Evolutionary conservation across 2,329 filamentous ascomycete genomes (phyloP), one percentile per base, ranked within the genome.

Genomic region (Diplodia seriata): DNA sequence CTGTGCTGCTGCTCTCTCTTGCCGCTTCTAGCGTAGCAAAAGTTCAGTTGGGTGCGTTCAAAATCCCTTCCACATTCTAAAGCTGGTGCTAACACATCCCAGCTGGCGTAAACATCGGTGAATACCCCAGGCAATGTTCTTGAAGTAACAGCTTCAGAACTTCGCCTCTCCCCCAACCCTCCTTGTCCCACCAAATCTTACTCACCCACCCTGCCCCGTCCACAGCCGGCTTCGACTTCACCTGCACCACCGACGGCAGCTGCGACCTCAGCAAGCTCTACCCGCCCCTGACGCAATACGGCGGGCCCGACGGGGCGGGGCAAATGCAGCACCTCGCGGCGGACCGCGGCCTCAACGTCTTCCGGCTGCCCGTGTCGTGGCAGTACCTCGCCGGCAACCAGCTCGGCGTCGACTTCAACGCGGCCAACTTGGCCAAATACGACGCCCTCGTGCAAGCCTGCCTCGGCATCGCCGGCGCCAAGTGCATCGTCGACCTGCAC

Each of bases 171-270:
- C 26, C 26, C 26, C 26, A 26, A 26, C 26, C 26, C 26, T 26
- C 26, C 3, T 26, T 26, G 26, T 4, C 26, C 26, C 26, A 26
- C 3, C 26, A 26, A 26, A 1, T 26, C 26, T 26, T 26, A 26
- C 26, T 26, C 26, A 26, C 26, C 26, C 26, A 26, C 26, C 26
- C 4, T 26, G 26, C 26, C 26, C 26, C 26, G 3, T 76, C 76
- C 71, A 76, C 77, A 61, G 71, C 69, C 12, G 76, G 76, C 31
- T 74, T 77, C 56, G 76, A 78, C 66, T 78, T 78, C 56, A 76
- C 76, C 55, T 75, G 73, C 66, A 69, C 70, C 14, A 83, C 79
- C 4, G 76, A 79, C 70, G 81, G 82, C 20, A 78, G 72, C 33
- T 81, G 81, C 73, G 74, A 74, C 23, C 65, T 77, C 11, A 73